phyloP scores from a whole-genome alignment of 768 basidiomycete species.

The Pisolithus albus region DNA sequence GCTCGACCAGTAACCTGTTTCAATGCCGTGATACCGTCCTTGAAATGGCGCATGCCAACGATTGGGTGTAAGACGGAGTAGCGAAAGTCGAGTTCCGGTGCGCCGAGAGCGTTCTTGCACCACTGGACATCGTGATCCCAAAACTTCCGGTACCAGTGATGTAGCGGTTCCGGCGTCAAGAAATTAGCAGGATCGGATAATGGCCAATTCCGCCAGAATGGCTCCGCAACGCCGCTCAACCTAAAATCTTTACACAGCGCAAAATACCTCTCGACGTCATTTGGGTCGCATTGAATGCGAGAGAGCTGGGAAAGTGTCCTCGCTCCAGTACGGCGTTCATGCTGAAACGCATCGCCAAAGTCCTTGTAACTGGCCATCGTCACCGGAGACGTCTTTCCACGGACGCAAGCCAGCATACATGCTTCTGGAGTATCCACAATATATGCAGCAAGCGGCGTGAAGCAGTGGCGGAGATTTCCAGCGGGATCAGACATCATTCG shows the following conservation, averaged over 20 bases:
- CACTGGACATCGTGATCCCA: no score
- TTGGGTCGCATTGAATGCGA: no score
- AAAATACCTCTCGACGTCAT: background rate
- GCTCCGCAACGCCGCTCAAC: slow-evolving; percentile 10
- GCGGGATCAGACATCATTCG: no score
- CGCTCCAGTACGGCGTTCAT: slow-evolving; percentile 17
- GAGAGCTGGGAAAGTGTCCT: slow-evolving; percentile 18
- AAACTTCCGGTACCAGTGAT: slow-evolving; percentile 32
- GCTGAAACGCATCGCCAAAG: slow-evolving; percentile 17
- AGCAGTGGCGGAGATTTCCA: no score
- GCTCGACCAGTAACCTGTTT: no score
- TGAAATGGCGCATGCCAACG: no score
- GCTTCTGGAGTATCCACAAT: slow-evolving; percentile 30
- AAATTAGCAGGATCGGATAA: slow-evolving; percentile 27
- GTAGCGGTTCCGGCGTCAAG: slow-evolving; percentile 32
- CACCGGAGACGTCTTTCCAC: slow-evolving; percentile 25
- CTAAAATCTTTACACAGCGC: background rate
- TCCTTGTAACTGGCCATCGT: slow-evolving; percentile 28
- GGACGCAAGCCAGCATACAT: slow-evolving; percentile 23
- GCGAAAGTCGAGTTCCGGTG: no score
- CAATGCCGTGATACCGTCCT: no score
- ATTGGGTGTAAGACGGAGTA: no score
- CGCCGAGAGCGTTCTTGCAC: no score
- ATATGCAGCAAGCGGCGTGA: no score
- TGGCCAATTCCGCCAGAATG: slow-evolving; percentile 34